phyloP scores from a whole-genome alignment of 805 yeast species.

The Kodamaea nitidulidarum region DNA sequence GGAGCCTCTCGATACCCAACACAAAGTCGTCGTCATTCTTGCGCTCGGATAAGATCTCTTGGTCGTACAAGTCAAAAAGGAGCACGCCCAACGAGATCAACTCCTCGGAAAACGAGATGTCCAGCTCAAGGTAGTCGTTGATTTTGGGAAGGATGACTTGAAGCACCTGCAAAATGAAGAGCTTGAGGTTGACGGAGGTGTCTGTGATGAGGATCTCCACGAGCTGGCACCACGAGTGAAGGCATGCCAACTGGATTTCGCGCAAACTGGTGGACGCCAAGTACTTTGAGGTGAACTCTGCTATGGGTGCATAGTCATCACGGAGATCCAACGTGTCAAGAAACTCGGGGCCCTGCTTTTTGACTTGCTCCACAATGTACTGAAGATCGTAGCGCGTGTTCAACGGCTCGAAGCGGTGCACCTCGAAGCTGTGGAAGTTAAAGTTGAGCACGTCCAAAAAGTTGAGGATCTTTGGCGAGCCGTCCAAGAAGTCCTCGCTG shows the following conservation, averaged over 20 bases:
- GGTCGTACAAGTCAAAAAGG: constrained; percentile 58
- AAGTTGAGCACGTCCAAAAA: constrained; percentile 70
- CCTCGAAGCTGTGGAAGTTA: constrained; percentile 42
- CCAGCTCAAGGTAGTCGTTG: constrained; percentile 65
- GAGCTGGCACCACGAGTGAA: constrained; percentile 81
- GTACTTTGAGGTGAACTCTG: constrained; percentile 41
- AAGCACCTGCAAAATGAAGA: constrained; percentile 71
- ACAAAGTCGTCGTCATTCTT: constrained; percentile 17
- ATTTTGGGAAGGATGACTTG: constrained; percentile 74
- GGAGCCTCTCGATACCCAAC: constrained; percentile 48
- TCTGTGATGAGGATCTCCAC: constrained; percentile 71
- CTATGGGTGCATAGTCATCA: constrained; percentile 19
- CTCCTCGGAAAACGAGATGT: constrained; percentile 67
- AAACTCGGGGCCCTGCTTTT: constrained; percentile 14
- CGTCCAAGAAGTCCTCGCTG: constrained; percentile 46
- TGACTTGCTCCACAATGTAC: constrained; percentile 38
- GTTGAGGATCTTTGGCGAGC: constrained; percentile 63
- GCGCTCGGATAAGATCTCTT: constrained; percentile 16
- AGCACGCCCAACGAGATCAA: constrained; percentile 72
- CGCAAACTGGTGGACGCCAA: constrained; percentile 46
- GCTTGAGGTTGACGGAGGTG: constrained; percentile 45
- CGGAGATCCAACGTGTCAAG: constrained; percentile 23
- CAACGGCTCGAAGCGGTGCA: constrained; percentile 30
- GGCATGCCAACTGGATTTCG: constrained; percentile 51
- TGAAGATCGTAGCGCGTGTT: constrained; percentile 25